Percentiles rank a stretch among this genome's conserved stretches.
Evolutionary conservation across 2,329 filamentous ascomycete genomes (phyloP).

Genomic region (Xylariaceae sp.): DNA sequence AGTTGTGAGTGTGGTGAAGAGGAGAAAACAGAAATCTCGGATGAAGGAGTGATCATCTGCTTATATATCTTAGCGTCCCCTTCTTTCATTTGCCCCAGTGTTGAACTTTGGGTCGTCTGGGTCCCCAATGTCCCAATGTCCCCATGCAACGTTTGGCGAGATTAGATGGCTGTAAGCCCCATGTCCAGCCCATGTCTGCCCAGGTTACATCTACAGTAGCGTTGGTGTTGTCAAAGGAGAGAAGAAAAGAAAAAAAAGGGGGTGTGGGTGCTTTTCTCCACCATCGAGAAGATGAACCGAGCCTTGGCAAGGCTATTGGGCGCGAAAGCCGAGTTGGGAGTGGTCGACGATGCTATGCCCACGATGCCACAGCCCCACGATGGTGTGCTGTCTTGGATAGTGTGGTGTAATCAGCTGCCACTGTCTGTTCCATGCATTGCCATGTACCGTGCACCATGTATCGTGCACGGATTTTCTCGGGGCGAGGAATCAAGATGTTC

Average conservation of each 20-base stretch:
- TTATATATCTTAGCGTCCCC: constrained; percentile 33
- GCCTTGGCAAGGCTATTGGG: constrained; percentile 21
- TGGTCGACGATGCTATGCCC: constrained; percentile 2
- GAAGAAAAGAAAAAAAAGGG: background rate
- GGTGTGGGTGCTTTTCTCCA: constrained; percentile 3
- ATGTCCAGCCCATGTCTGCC: constrained; percentile 19
- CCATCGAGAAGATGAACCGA: constrained; percentile 17
- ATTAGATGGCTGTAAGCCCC: constrained; percentile 21
- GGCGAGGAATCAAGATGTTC: no score
- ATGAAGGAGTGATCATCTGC: constrained; percentile 22
- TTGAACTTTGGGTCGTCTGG: constrained; percentile 7
- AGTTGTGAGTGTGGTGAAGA: constrained; percentile 23
- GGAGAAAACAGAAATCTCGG: background rate
- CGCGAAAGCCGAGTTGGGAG: constrained; percentile 19
- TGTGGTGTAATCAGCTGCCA: constrained; percentile 15
- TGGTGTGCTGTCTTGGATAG: constrained; percentile 23
- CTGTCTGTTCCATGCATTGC: no score
- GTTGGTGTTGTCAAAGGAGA: no score
- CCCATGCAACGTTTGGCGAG: constrained; percentile 31
- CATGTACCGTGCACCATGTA: no score
- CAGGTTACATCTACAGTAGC: background rate
- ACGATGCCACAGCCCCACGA: background rate
- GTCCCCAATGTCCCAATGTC: no score
- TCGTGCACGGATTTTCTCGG: no score
- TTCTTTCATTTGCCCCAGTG: constrained; percentile 26